phyloP scores from a whole-genome alignment of 2,329 filamentous ascomycete genomes.

The Dactylonectria macrodidyma region DNA sequence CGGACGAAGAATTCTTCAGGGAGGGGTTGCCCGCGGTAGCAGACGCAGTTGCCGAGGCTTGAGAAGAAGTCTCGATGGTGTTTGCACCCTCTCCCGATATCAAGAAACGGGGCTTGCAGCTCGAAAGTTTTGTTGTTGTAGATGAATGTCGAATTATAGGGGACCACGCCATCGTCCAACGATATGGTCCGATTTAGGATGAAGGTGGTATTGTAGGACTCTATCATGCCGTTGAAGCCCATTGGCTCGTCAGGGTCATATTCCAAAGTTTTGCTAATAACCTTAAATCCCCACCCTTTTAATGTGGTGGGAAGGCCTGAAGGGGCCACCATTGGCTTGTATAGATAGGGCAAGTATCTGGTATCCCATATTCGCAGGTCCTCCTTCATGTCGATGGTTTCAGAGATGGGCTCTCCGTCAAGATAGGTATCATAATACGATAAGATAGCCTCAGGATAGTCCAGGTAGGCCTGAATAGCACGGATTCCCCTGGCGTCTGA shows the following conservation, averaged over 20 bases:
- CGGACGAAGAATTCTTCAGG: background rate
- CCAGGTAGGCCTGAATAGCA: background rate
- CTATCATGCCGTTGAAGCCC: background rate
- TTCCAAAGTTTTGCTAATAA: background rate
- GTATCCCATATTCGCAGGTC: background rate
- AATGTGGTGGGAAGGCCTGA: background rate
- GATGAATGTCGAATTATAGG: conserved; percentile 11
- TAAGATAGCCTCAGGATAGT: background rate
- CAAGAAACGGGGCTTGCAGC: conserved; percentile 12
- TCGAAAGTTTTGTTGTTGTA: conserved; percentile 6
- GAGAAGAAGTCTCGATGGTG: background rate
- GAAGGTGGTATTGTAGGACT: conserved; percentile 7
- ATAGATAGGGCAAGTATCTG: background rate
- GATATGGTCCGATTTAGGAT: background rate
- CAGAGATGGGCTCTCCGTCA: background rate
- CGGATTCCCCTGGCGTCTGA: background rate
- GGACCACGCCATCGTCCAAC: background rate
- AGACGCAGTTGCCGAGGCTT: conserved; percentile 11
- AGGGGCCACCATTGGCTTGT: background rate
- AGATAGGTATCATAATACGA: background rate
- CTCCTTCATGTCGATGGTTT: background rate
- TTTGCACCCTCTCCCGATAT: conserved; percentile 1
- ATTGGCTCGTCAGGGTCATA: background rate
- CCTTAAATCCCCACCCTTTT: background rate
- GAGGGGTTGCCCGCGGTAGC: conserved; percentile 4